These are phyloP conservation scores for Rhododendron mucronatum DNA, from an alignment of 148 eudicot genomes.

Conservation along the genomic window DNA sequence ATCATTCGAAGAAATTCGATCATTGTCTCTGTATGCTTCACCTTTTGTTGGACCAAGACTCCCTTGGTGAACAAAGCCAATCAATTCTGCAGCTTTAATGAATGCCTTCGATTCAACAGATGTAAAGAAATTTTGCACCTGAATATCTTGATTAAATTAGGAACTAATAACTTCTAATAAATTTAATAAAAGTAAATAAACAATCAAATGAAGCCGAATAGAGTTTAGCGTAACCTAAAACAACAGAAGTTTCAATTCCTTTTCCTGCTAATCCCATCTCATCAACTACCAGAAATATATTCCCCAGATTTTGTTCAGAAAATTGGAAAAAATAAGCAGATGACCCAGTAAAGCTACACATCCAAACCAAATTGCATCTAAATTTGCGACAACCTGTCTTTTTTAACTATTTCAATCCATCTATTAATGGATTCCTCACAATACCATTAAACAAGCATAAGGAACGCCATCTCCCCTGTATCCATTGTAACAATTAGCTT, in stretches of 20 bases:
- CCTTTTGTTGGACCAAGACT: constrained; percentile 91
- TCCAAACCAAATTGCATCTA: not conserved
- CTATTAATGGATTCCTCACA: not conserved
- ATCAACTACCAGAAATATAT: not conserved
- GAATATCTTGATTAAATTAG: constrained; percentile 29
- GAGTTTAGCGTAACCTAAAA: not conserved
- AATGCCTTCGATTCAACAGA: constrained; percentile 74
- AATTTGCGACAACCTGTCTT: not conserved
- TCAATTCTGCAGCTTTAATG: constrained; percentile 64
- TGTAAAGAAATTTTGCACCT: constrained; percentile 70
- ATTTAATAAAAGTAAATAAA: not conserved
- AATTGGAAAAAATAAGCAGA: not conserved
- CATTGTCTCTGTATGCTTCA: constrained; percentile 95
- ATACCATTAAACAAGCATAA: not conserved
- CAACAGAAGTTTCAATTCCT: not conserved
- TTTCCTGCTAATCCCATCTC: not conserved
- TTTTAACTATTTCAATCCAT: not conserved
- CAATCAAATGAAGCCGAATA: not conserved
- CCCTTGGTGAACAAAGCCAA: constrained; percentile 92
- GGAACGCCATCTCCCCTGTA: not conserved
- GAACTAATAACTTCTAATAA: constrained; percentile 5
- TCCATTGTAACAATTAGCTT: not conserved
- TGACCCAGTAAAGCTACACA: not conserved
- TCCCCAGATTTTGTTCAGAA: not conserved
- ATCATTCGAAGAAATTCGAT: constrained; percentile 70